phyloP scores from a whole-genome alignment of 108 stramenopile genomes.

The Discostella stelligeroides region DNA sequence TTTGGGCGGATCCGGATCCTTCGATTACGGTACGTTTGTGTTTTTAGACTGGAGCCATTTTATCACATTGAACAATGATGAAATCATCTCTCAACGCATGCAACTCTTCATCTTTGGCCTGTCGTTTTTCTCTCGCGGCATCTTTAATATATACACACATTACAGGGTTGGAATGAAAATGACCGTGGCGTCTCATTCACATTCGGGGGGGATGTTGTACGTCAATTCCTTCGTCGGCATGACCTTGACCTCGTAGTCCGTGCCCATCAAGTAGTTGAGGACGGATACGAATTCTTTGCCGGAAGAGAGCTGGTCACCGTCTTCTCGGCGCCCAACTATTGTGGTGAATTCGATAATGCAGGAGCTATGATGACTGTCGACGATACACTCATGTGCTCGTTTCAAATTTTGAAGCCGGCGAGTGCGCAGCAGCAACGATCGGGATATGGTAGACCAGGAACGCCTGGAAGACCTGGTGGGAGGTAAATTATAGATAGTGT shows the following conservation, averaged over 20 bases:
- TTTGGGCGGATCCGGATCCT: conserved; percentile 99
- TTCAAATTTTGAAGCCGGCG: conserved; percentile 94
- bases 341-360: conserved; percentile 99
- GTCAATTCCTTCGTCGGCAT: conserved; percentile 96
- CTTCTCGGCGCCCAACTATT: no score
- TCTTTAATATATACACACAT: background rate
- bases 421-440: conserved; percentile 85
- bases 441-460: conserved; percentile 65
- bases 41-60: no score
- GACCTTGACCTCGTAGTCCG: conserved; percentile 98
- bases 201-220: conserved; percentile 99
- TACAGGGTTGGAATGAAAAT: conserved; percentile 98
- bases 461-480: conserved; percentile 65
- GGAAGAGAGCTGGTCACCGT: conserved; percentile 96
- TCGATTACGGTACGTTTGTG: conserved; percentile 83
- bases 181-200: conserved; percentile 99
- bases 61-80: no score
- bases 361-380: conserved; percentile 98
- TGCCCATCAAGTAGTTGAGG: conserved; percentile 99
- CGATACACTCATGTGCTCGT: conserved; percentile 96
- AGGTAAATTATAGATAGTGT: conserved; percentile 44
- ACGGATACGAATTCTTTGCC: conserved; percentile 99
- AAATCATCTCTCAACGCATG: no score
- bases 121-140: background rate
- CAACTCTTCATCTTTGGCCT: no score